Percentiles rank a stretch among this genome's conserved stretches.
These are phyloP conservation scores for Cytospora chrysosperma DNA, from an alignment of 2,329 filamentous ascomycete genomes.

Conservation along the genomic window DNA sequence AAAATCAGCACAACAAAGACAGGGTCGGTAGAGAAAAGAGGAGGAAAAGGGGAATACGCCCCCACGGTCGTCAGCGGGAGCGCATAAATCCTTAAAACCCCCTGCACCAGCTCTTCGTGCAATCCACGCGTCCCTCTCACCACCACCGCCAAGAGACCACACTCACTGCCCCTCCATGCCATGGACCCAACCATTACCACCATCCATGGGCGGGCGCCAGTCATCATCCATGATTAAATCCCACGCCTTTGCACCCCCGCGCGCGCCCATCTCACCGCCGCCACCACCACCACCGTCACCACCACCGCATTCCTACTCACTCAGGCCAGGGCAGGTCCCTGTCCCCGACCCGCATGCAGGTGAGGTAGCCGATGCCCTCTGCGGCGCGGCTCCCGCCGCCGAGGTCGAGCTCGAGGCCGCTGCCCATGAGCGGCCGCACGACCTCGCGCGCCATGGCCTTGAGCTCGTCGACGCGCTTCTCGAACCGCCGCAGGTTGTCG, in stretches of 20 bases:
- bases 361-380: constrained; percentile 49
- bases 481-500: constrained; percentile 83
- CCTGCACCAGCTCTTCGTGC: neutral
- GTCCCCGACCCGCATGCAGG: constrained; percentile 49
- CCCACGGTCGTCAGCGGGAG: constrained; percentile 4
- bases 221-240: too few relatives aligned
- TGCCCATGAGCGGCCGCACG: constrained; percentile 83
- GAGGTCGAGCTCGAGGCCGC: constrained; percentile 78
- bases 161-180: neutral
- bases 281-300: constrained; percentile 33
- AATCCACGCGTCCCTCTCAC: too few relatives aligned
- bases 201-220: too few relatives aligned
- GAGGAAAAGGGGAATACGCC: constrained; percentile 14
- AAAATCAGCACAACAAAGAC: constrained; percentile 1
- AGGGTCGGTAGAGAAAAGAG: constrained; percentile 3
- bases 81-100: neutral
- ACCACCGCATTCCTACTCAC: neutral
- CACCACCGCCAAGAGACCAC: too few relatives aligned
- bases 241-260: neutral
- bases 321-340: constrained; percentile 50
- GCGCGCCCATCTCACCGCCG: neutral
- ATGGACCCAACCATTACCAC: neutral
- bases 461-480: constrained; percentile 83
- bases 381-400: constrained; percentile 44
- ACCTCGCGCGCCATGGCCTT: constrained; percentile 80